Conservation (phyloP, 2,329 filamentous ascomycete genomes). For the Escovopsis sp. region DNA sequence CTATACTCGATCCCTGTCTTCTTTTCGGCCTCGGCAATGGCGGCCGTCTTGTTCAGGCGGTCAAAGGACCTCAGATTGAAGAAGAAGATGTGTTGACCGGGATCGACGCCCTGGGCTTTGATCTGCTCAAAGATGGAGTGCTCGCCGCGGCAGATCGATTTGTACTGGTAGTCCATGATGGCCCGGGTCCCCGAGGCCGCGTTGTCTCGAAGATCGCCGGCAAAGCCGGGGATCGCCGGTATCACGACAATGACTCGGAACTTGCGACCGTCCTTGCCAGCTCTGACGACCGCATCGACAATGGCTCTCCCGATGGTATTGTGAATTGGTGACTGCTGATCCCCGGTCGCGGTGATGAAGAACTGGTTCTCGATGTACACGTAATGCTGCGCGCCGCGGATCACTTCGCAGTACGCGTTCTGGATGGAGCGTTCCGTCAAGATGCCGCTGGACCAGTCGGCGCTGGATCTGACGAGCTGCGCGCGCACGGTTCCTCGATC, state of each 20-base stretch:
- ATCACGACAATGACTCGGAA: constrained; percentile 86
- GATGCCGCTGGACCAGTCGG: constrained; percentile 89
- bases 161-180: constrained; percentile 99
- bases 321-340: constrained; percentile 71
- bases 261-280: constrained; percentile 68
- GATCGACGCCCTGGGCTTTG: constrained; percentile 57
- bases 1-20: constrained; percentile 72
- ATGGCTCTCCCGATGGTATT: constrained; percentile 83
- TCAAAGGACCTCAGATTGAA: constrained; percentile 94
- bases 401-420: constrained; percentile 74
- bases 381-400: constrained; percentile 75
- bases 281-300: constrained; percentile 74
- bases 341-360: constrained; percentile 88
- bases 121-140: constrained; percentile 81
- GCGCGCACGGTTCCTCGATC: constrained; percentile 62
- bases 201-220: constrained; percentile 72
- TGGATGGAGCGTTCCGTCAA: constrained; percentile 73
- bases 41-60: constrained; percentile 69
- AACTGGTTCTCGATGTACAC: constrained; percentile 99
- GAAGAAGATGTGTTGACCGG: constrained; percentile 69
- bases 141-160: constrained; percentile 82
- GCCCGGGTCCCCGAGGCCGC: constrained; percentile 76
- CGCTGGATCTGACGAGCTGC: constrained; percentile 78
- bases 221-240: constrained; percentile 85
- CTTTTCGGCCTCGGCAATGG: constrained; percentile 60